These are phyloP conservation scores for Dryadomyces quercus-mongolicae DNA, from an alignment of 2,329 filamentous ascomycete genomes.

Conservation along the genomic window DNA sequence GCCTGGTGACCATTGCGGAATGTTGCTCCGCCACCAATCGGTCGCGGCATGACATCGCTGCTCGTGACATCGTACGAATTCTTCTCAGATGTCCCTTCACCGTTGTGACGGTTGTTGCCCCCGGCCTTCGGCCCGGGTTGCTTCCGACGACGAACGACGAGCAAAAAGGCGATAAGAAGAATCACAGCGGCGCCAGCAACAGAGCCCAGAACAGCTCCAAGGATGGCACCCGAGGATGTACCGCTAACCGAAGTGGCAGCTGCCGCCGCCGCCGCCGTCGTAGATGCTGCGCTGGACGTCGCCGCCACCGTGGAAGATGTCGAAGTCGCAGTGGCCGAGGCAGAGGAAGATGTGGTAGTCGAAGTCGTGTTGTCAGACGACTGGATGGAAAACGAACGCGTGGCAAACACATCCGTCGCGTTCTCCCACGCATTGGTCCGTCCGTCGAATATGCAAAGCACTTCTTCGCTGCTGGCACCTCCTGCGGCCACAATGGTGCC, in stretches of 20 bases:
- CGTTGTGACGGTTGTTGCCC: slow-evolving; percentile 31
- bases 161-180: slow-evolving; percentile 59
- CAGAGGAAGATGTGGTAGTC: background rate
- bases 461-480: slow-evolving; percentile 54
- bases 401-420: slow-evolving; percentile 48
- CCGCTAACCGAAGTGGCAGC: slow-evolving; percentile 6
- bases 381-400: slow-evolving; percentile 22
- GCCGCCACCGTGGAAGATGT: slow-evolving; percentile 10
- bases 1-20: slow-evolving; percentile 41
- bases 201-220: slow-evolving; percentile 74
- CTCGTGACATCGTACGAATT: slow-evolving; percentile 35
- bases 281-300: slow-evolving; percentile 4
- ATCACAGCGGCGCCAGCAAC: slow-evolving; percentile 62
- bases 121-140: slow-evolving; percentile 35
- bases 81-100: slow-evolving; percentile 43
- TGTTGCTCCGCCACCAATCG: slow-evolving; percentile 20
- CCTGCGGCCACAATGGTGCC: slow-evolving; percentile 62
- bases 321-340: slow-evolving; percentile 18
- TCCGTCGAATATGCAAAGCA: slow-evolving; percentile 67
- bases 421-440: slow-evolving; percentile 69
- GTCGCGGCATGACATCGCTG: slow-evolving; percentile 24
- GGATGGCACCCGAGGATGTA: slow-evolving; percentile 41
- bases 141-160: slow-evolving; percentile 45
- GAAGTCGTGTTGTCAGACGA: slow-evolving; percentile 15
- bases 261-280: slow-evolving; percentile 6